A percentile compares a stretch with the other conserved stretches of the same genome.
Conservation (phyloP, 1,284 basidiomycete genomes). For the Sporisorium iseilematis-ciliati region DNA sequence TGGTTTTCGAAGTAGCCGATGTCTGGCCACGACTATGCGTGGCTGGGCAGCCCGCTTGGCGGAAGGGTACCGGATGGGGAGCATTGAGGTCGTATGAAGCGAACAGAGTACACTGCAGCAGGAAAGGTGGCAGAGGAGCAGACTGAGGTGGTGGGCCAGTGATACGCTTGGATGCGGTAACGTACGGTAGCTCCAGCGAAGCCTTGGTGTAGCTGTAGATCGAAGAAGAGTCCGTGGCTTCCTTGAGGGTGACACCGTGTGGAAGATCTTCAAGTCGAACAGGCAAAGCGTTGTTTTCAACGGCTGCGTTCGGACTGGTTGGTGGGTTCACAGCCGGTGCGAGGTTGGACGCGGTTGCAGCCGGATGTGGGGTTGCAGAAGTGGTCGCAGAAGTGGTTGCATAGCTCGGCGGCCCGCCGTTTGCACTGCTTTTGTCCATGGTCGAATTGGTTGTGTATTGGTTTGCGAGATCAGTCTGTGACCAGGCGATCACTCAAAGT, state of each 20-base stretch:
- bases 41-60: conserved; percentile 35
- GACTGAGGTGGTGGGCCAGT: conserved; percentile 13
- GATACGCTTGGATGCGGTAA: conserved; percentile 18
- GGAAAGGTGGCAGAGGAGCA: conserved; percentile 19
- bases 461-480: too few relatives aligned
- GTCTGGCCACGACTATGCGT: conserved; percentile 23
- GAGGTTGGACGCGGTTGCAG: background rate
- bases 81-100: conserved; percentile 33
- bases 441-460: background rate
- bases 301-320: background rate
- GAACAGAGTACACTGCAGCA: conserved; percentile 50
- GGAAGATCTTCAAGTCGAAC: conserved; percentile 1
- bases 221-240: conserved; percentile 21
- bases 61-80: conserved; percentile 27
- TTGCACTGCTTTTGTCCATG: conserved; percentile 23
- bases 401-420: conserved; percentile 30
- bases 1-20: conserved; percentile 20
- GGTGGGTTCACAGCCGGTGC: background rate
- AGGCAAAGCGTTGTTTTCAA: too few relatives aligned
- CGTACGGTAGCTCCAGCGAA: conserved; percentile 26
- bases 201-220: conserved; percentile 19
- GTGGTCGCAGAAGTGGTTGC: conserved; percentile 2
- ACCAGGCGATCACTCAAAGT: too few relatives aligned
- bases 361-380: background rate
- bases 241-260: conserved; percentile 22